A percentile compares a stretch with the other conserved stretches of the same genome.
Conservation (phyloP, 371 early-diverging fungal genomes). For the Rhizomucor pusillus region DNA sequence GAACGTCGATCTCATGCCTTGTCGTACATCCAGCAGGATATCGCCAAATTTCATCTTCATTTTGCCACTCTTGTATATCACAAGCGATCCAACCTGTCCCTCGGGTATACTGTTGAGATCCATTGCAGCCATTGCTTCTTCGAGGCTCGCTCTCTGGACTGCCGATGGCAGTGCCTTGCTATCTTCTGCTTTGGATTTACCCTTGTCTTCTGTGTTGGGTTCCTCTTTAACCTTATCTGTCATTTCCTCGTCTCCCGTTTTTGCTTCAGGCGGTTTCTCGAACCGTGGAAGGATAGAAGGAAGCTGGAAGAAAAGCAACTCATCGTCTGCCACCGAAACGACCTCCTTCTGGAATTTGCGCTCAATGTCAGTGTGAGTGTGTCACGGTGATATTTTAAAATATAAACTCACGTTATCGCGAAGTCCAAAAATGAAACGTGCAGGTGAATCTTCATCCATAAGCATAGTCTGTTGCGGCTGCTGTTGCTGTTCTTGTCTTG, state of each 20-base stretch:
- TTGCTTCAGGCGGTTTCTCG: slow-evolving; percentile 25
- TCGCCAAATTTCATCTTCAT: slow-evolving; percentile 69
- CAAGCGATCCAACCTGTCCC: slow-evolving; percentile 67
- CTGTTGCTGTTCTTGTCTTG: slow-evolving; percentile 10
- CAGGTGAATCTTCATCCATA: slow-evolving; percentile 49
- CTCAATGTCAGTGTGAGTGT: too few species aligned
- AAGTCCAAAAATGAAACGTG: slow-evolving; percentile 40
- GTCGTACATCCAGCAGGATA: slow-evolving; percentile 59
- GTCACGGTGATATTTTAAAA: too few species aligned
- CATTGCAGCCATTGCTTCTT: slow-evolving; percentile 30
- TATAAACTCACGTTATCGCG: slow-evolving; percentile 20
- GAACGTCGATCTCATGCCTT: slow-evolving; percentile 59
- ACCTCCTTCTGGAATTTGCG: slow-evolving; percentile 15
- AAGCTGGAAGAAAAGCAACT: slow-evolving; percentile 41
- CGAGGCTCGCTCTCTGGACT: slow-evolving; percentile 38
- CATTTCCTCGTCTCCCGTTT: slow-evolving; percentile 15
- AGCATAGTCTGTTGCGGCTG: slow-evolving; percentile 11
- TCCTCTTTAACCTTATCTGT: slow-evolving; percentile 38
- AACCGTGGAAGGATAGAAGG: slow-evolving; percentile 45
- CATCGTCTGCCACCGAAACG: slow-evolving; percentile 43
- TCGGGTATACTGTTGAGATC: slow-evolving; percentile 41
- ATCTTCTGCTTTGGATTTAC: background rate
- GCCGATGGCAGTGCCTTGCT: slow-evolving; percentile 31
- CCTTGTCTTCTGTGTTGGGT: slow-evolving; percentile 12
- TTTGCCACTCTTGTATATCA: slow-evolving; percentile 71